A percentile compares a stretch with the other conserved stretches of the same genome.
Conservation (phyloP, 1,139 yeast genomes). For the Arxiozyma telluris region DNA sequence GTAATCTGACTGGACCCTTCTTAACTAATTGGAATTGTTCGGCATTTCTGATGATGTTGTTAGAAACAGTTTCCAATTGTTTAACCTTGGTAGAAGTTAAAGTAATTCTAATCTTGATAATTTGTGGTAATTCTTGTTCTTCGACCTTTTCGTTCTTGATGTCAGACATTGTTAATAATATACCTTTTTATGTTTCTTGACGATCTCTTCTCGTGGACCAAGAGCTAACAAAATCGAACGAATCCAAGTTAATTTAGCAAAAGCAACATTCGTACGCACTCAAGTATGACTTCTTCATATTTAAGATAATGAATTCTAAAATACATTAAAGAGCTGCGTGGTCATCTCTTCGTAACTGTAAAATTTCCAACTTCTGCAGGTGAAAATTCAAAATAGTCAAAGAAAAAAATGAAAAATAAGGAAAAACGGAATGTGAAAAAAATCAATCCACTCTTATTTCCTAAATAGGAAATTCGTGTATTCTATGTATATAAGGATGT, state of each 20-base stretch:
- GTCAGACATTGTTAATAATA: slow-evolving; percentile 54
- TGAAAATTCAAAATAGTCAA: background rate
- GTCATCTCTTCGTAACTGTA: background rate
- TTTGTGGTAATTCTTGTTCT: slow-evolving; percentile 72
- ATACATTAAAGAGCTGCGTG: background rate
- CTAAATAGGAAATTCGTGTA: background rate
- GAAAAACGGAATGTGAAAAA: too few relatives aligned
- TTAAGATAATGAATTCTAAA: background rate
- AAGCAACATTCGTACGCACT: too few relatives aligned
- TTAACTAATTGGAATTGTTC: slow-evolving; percentile 69
- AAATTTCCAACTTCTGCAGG: background rate
- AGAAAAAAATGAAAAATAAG: too few relatives aligned
- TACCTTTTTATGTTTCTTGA: slow-evolving; percentile 33
- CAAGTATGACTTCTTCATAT: background rate
- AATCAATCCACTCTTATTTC: background rate
- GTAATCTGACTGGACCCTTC: slow-evolving; percentile 99
- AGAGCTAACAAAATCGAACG: background rate
- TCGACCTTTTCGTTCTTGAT: slow-evolving; percentile 76
- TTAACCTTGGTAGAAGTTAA: slow-evolving; percentile 98
- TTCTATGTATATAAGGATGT: background rate
- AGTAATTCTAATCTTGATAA: slow-evolving; percentile 98
- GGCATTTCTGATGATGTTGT: slow-evolving; percentile 86
- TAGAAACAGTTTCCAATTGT: slow-evolving; percentile 91
- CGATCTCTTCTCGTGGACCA: background rate
- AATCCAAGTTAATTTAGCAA: too few relatives aligned